Evolutionary conservation across 148 eudicot species (phyloP).

Genomic region (Selenicereus undatus): DNA sequence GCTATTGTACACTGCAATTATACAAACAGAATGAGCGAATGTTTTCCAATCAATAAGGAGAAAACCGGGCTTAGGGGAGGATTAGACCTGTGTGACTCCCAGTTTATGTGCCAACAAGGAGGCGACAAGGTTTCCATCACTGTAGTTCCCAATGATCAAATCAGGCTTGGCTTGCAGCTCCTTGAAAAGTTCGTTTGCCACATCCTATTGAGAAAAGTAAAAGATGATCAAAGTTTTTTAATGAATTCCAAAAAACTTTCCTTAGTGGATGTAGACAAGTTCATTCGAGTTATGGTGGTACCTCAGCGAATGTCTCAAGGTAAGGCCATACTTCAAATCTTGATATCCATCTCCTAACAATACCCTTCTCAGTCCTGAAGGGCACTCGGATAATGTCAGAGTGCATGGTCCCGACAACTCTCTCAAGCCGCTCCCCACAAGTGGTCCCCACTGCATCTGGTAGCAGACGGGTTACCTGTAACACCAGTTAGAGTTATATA

Average conservation of each 20-base stretch:
- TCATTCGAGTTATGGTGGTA: not conserved
- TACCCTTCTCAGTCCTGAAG: conserved; percentile 38
- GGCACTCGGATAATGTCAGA: conserved; percentile 39
- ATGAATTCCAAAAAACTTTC: not conserved
- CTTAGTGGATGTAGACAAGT: not conserved
- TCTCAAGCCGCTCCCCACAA: conserved; percentile 39
- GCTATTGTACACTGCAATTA: conserved; percentile 31
- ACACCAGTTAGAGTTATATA: not conserved
- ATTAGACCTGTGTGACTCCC: conserved; percentile 59
- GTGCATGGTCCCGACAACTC: conserved; percentile 36
- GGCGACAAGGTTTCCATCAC: conserved; percentile 80
- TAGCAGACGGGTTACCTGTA: conserved; percentile 36
- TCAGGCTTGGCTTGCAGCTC: conserved; percentile 55
- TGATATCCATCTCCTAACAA: conserved; percentile 43
- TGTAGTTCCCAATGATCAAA: conserved; percentile 71
- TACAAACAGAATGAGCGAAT: not conserved
- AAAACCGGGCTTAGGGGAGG: not conserved
- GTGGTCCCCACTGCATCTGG: conserved; percentile 42
- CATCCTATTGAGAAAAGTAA: conserved; percentile 30
- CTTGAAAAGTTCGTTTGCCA: conserved; percentile 34
- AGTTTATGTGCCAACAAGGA: conserved; percentile 55
- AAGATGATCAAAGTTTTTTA: not conserved
- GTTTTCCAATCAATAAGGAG: not conserved
- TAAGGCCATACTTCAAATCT: conserved; percentile 47
- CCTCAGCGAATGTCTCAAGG: conserved; percentile 42